These are phyloP conservation scores for Sporothrix pallida DNA, from an alignment of 2,329 filamentous ascomycete species.

Conservation along the genomic window DNA sequence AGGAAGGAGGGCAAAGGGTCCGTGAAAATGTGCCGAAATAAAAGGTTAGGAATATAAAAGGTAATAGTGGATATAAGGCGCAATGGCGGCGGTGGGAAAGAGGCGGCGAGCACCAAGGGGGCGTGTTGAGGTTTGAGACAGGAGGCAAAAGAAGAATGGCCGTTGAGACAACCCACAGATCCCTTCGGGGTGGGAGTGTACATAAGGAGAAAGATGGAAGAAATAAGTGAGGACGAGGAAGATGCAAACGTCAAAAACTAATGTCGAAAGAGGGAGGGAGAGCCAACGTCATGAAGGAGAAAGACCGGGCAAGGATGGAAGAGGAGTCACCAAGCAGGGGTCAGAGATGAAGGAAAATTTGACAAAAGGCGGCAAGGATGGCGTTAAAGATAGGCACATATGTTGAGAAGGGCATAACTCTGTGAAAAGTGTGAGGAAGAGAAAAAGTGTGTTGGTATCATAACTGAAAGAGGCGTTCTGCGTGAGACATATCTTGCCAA, in stretches of 20 bases:
- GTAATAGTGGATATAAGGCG: background rate
- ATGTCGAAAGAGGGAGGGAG: background rate
- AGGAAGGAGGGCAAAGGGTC: background rate
- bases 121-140: conserved; percentile 26
- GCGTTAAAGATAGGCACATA: background rate
- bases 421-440: background rate
- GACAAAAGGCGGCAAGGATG: background rate
- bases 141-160: conserved; percentile 20
- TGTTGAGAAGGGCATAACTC: background rate
- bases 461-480: background rate
- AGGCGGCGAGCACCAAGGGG: conserved; percentile 38
- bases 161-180: conserved; percentile 30
- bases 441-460: conserved; percentile 7
- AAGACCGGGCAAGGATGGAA: background rate
- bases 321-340: background rate
- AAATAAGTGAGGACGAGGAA: background rate
- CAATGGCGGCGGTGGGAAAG: conserved; percentile 33
- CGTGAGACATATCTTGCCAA: conserved; percentile 19
- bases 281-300: background rate
- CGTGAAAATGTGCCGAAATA: conserved; percentile 13
- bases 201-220: conserved; percentile 31
- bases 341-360: background rate
- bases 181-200: conserved; percentile 29
- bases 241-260: background rate
- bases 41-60: background rate